Percentiles rank a stretch among this genome's conserved stretches.
These are phyloP conservation scores for Linum lewisii DNA, from an alignment of 345 rosid genomes.

Conservation along the genomic window DNA sequence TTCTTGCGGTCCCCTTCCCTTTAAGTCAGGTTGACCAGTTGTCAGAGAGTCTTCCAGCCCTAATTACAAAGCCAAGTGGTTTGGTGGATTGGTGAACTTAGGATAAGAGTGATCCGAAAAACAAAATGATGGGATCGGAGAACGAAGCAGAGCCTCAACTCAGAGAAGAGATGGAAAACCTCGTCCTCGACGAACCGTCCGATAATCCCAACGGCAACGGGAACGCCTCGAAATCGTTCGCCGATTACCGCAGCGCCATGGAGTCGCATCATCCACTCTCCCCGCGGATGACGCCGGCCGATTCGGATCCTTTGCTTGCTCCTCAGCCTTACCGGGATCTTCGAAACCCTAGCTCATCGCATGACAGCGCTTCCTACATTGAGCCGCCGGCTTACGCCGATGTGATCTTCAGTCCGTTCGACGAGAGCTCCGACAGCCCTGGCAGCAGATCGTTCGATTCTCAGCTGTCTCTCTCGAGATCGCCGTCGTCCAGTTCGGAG, in stretches of 20 bases:
- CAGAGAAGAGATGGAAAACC: constrained; percentile 65
- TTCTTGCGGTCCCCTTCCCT: not conserved
- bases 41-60: no score
- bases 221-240: constrained; percentile 22
- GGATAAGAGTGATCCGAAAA: not conserved
- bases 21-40: not conserved
- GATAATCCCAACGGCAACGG: constrained; percentile 3
- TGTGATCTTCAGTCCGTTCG: constrained; percentile 72
- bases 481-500: constrained; percentile 49
- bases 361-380: constrained; percentile 41
- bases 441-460: constrained; percentile 30
- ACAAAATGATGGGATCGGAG: constrained; percentile 93
- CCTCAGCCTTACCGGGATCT: constrained; percentile 30
- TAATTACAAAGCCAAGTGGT: not conserved
- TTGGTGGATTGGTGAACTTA: not conserved
- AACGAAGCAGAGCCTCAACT: constrained; percentile 46
- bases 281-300: constrained; percentile 40
- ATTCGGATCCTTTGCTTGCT: constrained; percentile 70
- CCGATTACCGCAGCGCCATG: constrained; percentile 52
- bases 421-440: constrained; percentile 44
- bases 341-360: constrained; percentile 29
- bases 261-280: constrained; percentile 50
- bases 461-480: constrained; percentile 35
- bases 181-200: constrained; percentile 40
- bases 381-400: constrained; percentile 91